Conservation (phyloP, 1,284 basidiomycete species). For the Puccinia novopanici region DNA sequence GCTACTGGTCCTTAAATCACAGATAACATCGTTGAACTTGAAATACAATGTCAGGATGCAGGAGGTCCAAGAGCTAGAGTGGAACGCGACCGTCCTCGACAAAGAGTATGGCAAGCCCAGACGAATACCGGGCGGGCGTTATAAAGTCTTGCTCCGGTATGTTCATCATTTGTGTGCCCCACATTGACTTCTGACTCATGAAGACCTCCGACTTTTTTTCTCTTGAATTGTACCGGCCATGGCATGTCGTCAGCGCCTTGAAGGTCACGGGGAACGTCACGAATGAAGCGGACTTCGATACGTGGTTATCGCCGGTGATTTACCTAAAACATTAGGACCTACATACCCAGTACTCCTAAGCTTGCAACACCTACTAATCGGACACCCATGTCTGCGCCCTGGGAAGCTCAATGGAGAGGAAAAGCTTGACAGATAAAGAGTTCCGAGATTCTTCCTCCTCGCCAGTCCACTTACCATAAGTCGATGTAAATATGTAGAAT, state of each 20-base stretch:
- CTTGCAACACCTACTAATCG: too few relatives aligned
- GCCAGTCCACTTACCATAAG: too few relatives aligned
- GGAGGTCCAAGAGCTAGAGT: conserved; percentile 14
- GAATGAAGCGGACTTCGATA: conserved; percentile 35
- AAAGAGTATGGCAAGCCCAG: conserved; percentile 11
- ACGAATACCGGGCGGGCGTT: conserved; percentile 26
- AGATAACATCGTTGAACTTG: too few relatives aligned
- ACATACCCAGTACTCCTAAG: neutral
- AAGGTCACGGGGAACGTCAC: conserved; percentile 11
- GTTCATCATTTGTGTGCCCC: neutral
- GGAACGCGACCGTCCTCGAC: conserved; percentile 34
- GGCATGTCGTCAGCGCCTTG: conserved; percentile 32
- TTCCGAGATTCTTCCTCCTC: too few relatives aligned
- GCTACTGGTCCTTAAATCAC: too few relatives aligned
- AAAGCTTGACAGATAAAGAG: too few relatives aligned
- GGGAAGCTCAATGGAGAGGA: too few relatives aligned
- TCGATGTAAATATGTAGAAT: too few relatives aligned
- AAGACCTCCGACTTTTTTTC: neutral
- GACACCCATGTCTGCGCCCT: too few relatives aligned
- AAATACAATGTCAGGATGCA: conserved; percentile 1
- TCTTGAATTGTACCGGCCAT: neutral
- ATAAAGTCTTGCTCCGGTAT: conserved; percentile 37
- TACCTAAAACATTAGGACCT: conserved; percentile 11
- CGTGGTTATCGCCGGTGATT: conserved; percentile 46
- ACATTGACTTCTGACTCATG: neutral